Percentiles rank a stretch among this genome's conserved stretches.
phyloP scores from a whole-genome alignment of 345 rosid genomes.

The Pelargonium nanum region DNA sequence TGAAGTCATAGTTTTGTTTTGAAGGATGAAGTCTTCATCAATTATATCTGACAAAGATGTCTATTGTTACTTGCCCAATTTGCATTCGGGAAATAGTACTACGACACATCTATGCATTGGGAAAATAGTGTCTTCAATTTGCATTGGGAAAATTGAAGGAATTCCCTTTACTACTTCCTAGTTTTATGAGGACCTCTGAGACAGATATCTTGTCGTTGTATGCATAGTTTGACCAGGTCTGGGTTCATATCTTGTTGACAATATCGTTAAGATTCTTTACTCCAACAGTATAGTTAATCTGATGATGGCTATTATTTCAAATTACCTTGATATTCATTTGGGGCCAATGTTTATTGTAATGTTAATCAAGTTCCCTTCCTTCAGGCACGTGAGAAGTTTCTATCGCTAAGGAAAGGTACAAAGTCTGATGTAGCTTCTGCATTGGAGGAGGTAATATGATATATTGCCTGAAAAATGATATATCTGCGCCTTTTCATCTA shows the following conservation, averaged over 20 bases:
- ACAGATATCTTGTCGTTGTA: not conserved
- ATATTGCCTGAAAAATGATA: not conserved
- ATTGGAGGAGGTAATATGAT: slow-evolving; percentile 66
- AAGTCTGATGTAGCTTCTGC: slow-evolving; percentile 54
- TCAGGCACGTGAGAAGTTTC: slow-evolving; percentile 95
- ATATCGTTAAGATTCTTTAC: not conserved
- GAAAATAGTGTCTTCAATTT: too few species aligned
- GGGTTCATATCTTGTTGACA: too few species aligned
- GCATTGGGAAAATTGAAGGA: not conserved
- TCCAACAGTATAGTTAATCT: not conserved
- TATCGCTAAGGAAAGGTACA: slow-evolving; percentile 89
- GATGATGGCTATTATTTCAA: not conserved
- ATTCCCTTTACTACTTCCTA: slow-evolving; percentile 7
- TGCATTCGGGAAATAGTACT: not conserved
- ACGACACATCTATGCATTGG: too few species aligned
- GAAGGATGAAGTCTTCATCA: not conserved
- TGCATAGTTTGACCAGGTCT: not conserved
- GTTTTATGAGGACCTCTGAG: too few species aligned
- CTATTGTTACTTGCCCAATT: too few species aligned
- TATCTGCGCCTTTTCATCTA: slow-evolving; percentile 4
- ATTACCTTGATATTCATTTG: not conserved
- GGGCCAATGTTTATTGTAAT: slow-evolving; percentile 4
- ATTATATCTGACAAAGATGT: not conserved
- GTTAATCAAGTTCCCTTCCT: slow-evolving; percentile 4
- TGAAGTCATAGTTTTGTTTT: not conserved